Evolutionary conservation across 768 basidiomycete species (phyloP).

Genomic region (Tricholoma furcatifolium): DNA sequence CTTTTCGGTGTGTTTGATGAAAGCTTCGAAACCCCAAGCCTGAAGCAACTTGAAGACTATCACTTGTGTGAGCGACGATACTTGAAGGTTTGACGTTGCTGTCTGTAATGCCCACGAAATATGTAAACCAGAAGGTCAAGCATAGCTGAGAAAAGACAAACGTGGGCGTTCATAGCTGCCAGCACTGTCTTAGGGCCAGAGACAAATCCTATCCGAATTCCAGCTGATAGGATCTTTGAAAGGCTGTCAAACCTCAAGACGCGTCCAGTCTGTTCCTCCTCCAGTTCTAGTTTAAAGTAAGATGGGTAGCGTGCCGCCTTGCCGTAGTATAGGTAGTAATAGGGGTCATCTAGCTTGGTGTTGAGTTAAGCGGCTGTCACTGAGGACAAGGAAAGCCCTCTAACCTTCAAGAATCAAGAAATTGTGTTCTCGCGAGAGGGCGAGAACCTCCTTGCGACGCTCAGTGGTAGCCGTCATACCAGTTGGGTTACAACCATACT

Average conservation of each 20-base stretch:
- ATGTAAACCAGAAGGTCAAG: neutral
- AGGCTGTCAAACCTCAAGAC: constrained; percentile 87
- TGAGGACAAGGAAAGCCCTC: constrained; percentile 4
- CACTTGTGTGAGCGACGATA: constrained; percentile 57
- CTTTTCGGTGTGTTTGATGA: constrained; percentile 58
- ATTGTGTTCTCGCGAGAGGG: constrained; percentile 65
- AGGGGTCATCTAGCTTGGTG: constrained; percentile 64
- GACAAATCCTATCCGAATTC: constrained; percentile 75
- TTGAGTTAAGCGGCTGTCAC: neutral
- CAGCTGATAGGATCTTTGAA: constrained; percentile 74
- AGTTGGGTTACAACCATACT: constrained; percentile 87
- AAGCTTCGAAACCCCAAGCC: constrained; percentile 71
- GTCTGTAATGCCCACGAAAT: constrained; percentile 10
- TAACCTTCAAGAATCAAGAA: constrained; percentile 81
- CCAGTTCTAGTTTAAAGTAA: constrained; percentile 75
- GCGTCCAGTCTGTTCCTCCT: constrained; percentile 61
- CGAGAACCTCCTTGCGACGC: constrained; percentile 66
- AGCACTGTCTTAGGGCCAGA: constrained; percentile 68
- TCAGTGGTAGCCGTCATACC: constrained; percentile 70
- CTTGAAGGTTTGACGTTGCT: constrained; percentile 58
- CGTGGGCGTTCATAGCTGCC: constrained; percentile 65
- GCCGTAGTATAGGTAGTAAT: constrained; percentile 74
- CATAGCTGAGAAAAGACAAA: constrained; percentile 28
- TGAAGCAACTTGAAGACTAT: constrained; percentile 54
- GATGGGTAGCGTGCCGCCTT: constrained; percentile 58